A percentile compares a stretch with the other conserved stretches of the same genome.
Evolutionary conservation across 495 filamentous ascomycete species (phyloP).

Genomic region (Aspergillus avenaceus): DNA sequence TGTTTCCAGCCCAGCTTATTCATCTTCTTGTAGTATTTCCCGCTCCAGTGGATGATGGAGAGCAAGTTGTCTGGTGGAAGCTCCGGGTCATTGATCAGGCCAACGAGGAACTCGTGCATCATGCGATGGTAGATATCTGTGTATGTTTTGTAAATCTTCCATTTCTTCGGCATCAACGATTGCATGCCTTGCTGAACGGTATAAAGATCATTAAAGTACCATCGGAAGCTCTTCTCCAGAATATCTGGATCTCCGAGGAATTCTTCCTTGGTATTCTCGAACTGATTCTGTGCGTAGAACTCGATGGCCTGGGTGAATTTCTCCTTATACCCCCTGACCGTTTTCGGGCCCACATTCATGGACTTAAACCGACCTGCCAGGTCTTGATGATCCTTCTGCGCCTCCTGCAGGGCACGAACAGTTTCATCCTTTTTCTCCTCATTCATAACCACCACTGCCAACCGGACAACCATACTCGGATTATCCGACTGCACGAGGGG

Average conservation of each 20-base stretch:
- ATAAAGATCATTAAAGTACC: conserved; percentile 97
- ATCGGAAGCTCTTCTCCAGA: conserved; percentile 79
- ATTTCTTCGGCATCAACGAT: conserved; percentile 88
- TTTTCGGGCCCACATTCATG: conserved; percentile 86
- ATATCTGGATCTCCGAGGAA: conserved; percentile 80
- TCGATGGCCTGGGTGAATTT: conserved; percentile 83
- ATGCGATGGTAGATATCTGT: conserved; percentile 82
- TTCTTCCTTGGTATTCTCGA: conserved; percentile 65
- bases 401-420: conserved; percentile 85
- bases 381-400: conserved; percentile 90
- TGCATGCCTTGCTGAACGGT: conserved; percentile 88
- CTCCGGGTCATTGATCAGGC: conserved; percentile 74
- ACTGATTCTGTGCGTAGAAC: conserved; percentile 65
- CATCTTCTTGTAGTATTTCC: conserved; percentile 97
- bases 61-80: conserved; percentile 75
- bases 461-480: conserved; percentile 78
- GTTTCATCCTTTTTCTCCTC: conserved; percentile 95
- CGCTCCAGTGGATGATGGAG: conserved; percentile 88
- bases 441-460: conserved; percentile 88
- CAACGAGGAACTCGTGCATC: conserved; percentile 91
- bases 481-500: conserved; percentile 80
- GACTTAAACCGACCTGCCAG: conserved; percentile 90
- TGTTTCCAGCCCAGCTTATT: conserved; percentile 73
- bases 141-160: conserved; percentile 93
- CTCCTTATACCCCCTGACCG: conserved; percentile 92